A percentile compares a stretch with the other conserved stretches of the same genome.
phyloP scores from a whole-genome alignment of 2,329 filamentous ascomycete genomes.

The Ascochyta viciae-villosae region DNA sequence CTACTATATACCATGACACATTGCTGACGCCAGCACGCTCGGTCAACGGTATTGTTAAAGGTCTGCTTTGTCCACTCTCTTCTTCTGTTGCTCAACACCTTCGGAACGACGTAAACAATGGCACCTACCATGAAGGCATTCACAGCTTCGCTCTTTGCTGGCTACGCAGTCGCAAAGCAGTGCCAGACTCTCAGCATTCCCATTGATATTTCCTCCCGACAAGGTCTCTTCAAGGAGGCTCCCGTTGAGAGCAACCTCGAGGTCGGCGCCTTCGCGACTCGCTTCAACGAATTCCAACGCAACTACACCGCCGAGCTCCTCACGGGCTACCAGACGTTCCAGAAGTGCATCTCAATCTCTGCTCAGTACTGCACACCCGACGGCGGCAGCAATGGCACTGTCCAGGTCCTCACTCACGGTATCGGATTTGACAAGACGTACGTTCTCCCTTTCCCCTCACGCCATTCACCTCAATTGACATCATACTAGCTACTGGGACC shows the following conservation, averaged over 20 bases:
- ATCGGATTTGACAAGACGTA: conserved; percentile 62
- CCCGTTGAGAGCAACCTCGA: conserved; percentile 61
- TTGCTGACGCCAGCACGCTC: conserved; percentile 3
- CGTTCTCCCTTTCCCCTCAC: conserved; percentile 3
- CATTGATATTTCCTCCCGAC: conserved; percentile 61
- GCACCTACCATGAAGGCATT: conserved; percentile 18
- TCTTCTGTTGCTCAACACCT: too few relatives aligned
- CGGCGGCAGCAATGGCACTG: conserved; percentile 38
- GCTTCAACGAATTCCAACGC: conserved; percentile 26
- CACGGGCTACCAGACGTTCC: conserved; percentile 58
- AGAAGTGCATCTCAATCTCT: conserved; percentile 64
- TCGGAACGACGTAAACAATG: conserved; percentile 11
- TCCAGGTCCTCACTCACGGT: conserved; percentile 62
- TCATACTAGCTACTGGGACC: conserved; percentile 65
- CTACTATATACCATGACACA: conserved; percentile 1
- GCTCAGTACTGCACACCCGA: conserved; percentile 68
- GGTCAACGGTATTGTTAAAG: background rate
- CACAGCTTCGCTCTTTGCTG: conserved; percentile 24
- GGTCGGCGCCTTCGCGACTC: conserved; percentile 60
- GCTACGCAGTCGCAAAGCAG: conserved; percentile 31
- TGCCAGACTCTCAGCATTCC: conserved; percentile 64
- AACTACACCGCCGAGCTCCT: conserved; percentile 58
- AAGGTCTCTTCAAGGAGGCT: conserved; percentile 61
- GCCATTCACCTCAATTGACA: background rate
- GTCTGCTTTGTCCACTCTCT: background rate